These are phyloP conservation scores for Aristolochia contorta DNA, from an alignment of 164 flowering plant genomes.

Conservation along the genomic window DNA sequence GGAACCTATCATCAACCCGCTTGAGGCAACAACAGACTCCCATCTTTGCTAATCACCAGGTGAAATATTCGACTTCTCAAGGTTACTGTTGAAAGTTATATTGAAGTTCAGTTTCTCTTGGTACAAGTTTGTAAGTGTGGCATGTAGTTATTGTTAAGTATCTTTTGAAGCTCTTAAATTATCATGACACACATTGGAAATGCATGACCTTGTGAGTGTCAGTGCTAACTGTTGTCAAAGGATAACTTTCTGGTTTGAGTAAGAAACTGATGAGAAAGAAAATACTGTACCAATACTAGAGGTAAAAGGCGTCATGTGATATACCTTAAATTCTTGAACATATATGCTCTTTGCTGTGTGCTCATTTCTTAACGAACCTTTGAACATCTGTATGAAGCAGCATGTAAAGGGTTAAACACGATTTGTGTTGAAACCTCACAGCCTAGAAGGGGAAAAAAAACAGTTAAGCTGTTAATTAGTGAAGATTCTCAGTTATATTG, in stretches of 20 bases:
- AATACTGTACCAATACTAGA: background rate
- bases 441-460: background rate
- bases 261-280: no score
- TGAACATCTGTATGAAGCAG: background rate
- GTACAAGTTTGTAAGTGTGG: no score
- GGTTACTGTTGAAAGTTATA: no score
- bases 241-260: no score
- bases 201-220: background rate
- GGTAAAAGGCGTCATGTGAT: background rate
- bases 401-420: background rate
- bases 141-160: no score
- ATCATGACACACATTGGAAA: background rate
- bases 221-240: no score
- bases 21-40: constrained; percentile 33
- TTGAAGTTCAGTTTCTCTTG: no score
- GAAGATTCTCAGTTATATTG: background rate
- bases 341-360: background rate
- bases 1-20: constrained; percentile 20
- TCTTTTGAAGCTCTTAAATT: background rate
- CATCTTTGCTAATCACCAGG: constrained; percentile 21
- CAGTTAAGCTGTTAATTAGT: background rate
- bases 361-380: background rate
- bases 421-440: background rate
- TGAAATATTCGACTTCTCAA: background rate
- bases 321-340: no score